These are phyloP conservation scores for Paraurostyla sp. DNA, from an alignment of 73 alveolate species.

Conservation along the genomic window DNA sequence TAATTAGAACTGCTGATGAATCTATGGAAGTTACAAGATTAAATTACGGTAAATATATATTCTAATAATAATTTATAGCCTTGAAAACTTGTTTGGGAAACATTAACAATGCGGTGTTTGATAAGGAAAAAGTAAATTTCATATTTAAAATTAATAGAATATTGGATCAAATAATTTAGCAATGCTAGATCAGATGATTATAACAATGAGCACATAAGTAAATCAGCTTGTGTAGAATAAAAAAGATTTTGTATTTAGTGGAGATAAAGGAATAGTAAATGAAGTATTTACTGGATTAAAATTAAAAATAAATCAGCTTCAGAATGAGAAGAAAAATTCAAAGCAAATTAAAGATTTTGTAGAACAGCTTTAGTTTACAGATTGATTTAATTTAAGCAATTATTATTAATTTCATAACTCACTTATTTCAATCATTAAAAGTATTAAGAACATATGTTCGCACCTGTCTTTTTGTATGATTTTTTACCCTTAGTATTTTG, in stretches of 20 bases:
- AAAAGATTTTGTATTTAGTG: conserved; percentile 46
- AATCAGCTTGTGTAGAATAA: conserved; percentile 1
- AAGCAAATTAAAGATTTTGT: neutral
- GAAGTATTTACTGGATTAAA: conserved; percentile 33
- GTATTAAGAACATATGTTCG: too few relatives aligned
- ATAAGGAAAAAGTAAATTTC: conserved; percentile 15
- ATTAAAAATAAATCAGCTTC: neutral
- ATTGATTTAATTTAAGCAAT: too few relatives aligned
- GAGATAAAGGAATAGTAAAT: conserved; percentile 31
- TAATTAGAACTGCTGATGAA: conserved; percentile 64
- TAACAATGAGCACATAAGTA: conserved; percentile 33
- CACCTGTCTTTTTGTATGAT: too few relatives aligned
- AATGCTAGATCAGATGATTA: conserved; percentile 32
- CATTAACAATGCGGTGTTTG: conserved; percentile 23
- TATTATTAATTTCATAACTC: too few relatives aligned
- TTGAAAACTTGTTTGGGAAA: conserved; percentile 22
- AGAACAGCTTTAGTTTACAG: too few relatives aligned
- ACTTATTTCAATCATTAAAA: too few relatives aligned
- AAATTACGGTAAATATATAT: neutral
- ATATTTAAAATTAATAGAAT: neutral
- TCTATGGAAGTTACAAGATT: conserved; percentile 48
- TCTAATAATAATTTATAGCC: neutral
- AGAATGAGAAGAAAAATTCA: neutral
- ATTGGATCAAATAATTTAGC: conserved; percentile 47
- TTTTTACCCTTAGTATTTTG: too few relatives aligned